A percentile compares a stretch with the other conserved stretches of the same genome.
Conservation (phyloP, 345 rosid species). For the Populus ilicifolia region DNA sequence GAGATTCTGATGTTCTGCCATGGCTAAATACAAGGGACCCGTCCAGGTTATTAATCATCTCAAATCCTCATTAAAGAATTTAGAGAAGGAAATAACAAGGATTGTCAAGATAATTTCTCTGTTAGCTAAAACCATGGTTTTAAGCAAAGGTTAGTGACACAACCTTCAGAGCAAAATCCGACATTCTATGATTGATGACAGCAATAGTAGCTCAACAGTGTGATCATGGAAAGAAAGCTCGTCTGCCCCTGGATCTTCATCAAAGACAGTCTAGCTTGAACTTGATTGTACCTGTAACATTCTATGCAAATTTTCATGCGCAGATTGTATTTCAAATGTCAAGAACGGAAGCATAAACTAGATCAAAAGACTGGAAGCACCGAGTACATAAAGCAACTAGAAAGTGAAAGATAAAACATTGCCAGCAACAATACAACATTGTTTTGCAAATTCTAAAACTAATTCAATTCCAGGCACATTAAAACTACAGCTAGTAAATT, state of each 20-base stretch:
- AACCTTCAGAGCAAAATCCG: background rate
- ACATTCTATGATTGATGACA: background rate
- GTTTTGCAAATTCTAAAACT: conserved; percentile 11
- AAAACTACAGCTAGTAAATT: conserved; percentile 5
- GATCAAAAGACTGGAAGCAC: background rate
- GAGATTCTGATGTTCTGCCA: background rate
- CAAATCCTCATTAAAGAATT: background rate
- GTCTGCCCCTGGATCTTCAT: background rate
- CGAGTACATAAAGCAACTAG: background rate
- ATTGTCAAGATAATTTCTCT: background rate
- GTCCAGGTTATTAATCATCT: background rate
- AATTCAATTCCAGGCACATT: conserved; percentile 1
- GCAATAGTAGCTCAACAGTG: background rate
- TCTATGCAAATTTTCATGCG: background rate
- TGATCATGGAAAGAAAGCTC: background rate
- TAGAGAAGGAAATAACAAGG: background rate
- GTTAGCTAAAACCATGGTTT: background rate
- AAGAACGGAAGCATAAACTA: background rate
- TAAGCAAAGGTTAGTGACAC: background rate
- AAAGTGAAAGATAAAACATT: background rate
- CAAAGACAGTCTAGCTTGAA: no score
- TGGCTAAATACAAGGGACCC: background rate
- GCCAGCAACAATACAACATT: conserved; percentile 1
- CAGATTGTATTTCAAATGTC: background rate
- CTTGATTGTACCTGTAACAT: no score